phyloP scores from a whole-genome alignment of 2,329 filamentous ascomycete species.

The Nemania sp. region DNA sequence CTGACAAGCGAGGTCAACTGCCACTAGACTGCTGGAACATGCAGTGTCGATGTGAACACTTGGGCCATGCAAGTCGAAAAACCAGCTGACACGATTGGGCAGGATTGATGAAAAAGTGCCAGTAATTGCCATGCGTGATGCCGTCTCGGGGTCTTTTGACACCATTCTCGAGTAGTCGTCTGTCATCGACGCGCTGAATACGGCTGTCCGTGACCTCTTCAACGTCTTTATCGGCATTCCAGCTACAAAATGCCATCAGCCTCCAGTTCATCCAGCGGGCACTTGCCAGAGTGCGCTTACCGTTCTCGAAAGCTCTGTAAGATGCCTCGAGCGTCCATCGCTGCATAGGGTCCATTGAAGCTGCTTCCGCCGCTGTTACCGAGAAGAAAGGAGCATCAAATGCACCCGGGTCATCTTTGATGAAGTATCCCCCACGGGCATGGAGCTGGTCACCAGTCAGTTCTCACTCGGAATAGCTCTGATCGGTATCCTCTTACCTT shows the following conservation, averaged over 20 bases:
- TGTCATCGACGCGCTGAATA: constrained; percentile 46
- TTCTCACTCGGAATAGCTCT: background rate
- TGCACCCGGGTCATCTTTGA: constrained; percentile 40
- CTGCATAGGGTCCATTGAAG: constrained; percentile 46
- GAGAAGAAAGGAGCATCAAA: constrained; percentile 49
- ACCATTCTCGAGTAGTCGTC: constrained; percentile 44
- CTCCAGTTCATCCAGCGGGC: background rate
- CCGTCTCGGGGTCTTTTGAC: constrained; percentile 43
- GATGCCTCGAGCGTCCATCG: constrained; percentile 42
- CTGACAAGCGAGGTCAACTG: constrained; percentile 39
- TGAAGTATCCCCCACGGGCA: constrained; percentile 39
- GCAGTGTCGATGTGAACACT: constrained; percentile 46
- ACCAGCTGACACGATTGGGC: constrained; percentile 49
- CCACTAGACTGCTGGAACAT: constrained; percentile 45
- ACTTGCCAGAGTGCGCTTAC: constrained; percentile 24
- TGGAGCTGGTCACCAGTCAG: constrained; percentile 31
- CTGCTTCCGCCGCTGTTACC: constrained; percentile 42
- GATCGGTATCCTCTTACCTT: constrained; percentile 7
- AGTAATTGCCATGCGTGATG: constrained; percentile 40
- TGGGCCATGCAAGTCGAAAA: constrained; percentile 45
- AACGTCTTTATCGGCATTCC: constrained; percentile 41
- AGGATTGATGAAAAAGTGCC: constrained; percentile 41
- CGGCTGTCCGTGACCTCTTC: constrained; percentile 39
- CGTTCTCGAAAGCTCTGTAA: constrained; percentile 46
- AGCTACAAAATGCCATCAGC: constrained; percentile 32